A percentile compares a stretch with the other conserved stretches of the same genome.
These are phyloP conservation scores for Biscutella auriculata DNA, from an alignment of 441 rosid genomes.

Conservation along the genomic window DNA sequence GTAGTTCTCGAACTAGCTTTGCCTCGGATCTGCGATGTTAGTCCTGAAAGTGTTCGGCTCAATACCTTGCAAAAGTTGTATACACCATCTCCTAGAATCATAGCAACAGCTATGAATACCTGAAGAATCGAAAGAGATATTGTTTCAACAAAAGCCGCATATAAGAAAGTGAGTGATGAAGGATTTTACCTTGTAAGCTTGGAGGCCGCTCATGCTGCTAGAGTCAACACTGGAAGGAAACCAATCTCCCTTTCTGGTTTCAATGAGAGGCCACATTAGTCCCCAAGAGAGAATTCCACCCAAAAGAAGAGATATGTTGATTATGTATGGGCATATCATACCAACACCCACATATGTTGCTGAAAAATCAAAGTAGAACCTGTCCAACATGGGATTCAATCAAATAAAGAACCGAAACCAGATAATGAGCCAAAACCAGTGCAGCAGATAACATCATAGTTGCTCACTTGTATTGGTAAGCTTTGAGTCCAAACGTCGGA, in stretches of 20 bases:
- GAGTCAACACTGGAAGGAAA: conserved; percentile 30
- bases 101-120: conserved; percentile 66
- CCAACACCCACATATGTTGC: conserved; percentile 89
- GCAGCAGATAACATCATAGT: background rate
- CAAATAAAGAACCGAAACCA: background rate
- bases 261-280: conserved; percentile 72
- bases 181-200: conserved; percentile 58
- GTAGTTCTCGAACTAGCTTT: conserved; percentile 5
- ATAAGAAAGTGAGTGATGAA: background rate
- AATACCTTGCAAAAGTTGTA: conserved; percentile 46
- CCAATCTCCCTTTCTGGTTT: conserved; percentile 56
- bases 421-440: background rate
- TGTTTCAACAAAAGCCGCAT: background rate
- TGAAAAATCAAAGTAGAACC: conserved; percentile 86
- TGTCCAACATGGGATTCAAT: conserved; percentile 6
- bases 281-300: conserved; percentile 86
- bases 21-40: conserved; percentile 15
- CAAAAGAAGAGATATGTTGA: conserved; percentile 62
- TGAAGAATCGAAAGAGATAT: background rate
- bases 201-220: conserved; percentile 59
- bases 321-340: conserved; percentile 82
- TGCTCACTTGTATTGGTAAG: conserved; percentile 37
- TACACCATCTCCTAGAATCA: conserved; percentile 59
- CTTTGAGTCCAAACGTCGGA: conserved; percentile 73
- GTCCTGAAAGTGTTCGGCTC: conserved; percentile 27